Conservation (phyloP, 306 rosid species). For the Mucuna pruriens region DNA sequence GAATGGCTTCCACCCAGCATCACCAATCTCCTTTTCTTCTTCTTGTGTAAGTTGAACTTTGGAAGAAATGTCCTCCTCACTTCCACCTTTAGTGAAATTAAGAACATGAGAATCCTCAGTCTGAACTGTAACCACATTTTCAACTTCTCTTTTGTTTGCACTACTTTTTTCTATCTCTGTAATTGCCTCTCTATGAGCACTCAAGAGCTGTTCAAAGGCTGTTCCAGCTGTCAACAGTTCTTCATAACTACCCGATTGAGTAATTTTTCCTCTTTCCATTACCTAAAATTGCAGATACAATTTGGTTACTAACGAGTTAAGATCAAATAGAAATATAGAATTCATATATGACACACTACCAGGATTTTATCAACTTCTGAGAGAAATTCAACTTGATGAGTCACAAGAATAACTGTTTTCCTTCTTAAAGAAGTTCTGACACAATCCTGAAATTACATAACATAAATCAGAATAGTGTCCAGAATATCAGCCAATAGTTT, state of each 20-base stretch:
- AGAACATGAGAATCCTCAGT: conserved; percentile 37
- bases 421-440: conserved; percentile 54
- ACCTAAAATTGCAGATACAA: conserved; percentile 45
- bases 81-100: conserved; percentile 18
- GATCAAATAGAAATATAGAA: neutral
- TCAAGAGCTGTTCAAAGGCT: conserved; percentile 66
- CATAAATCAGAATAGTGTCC: neutral
- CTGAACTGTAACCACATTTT: conserved; percentile 7
- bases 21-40: conserved; percentile 64
- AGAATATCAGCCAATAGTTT: neutral
- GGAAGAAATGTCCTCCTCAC: conserved; percentile 30
- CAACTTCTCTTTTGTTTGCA: conserved; percentile 36
- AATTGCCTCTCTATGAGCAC: conserved; percentile 60
- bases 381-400: conserved; percentile 73
- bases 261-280: conserved; percentile 54
- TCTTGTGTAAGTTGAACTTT: conserved; percentile 56
- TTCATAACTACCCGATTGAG: conserved; percentile 67
- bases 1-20: conserved; percentile 65
- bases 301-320: neutral
- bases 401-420: conserved; percentile 65
- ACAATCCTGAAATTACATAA: conserved; percentile 55
- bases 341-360: conserved; percentile 33
- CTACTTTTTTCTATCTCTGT: conserved; percentile 30
- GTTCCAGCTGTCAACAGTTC: conserved; percentile 58
- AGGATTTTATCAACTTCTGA: conserved; percentile 60